Evolutionary conservation across 306 rosid species (phyloP).

Genomic region (Potentilla sterilis): DNA sequence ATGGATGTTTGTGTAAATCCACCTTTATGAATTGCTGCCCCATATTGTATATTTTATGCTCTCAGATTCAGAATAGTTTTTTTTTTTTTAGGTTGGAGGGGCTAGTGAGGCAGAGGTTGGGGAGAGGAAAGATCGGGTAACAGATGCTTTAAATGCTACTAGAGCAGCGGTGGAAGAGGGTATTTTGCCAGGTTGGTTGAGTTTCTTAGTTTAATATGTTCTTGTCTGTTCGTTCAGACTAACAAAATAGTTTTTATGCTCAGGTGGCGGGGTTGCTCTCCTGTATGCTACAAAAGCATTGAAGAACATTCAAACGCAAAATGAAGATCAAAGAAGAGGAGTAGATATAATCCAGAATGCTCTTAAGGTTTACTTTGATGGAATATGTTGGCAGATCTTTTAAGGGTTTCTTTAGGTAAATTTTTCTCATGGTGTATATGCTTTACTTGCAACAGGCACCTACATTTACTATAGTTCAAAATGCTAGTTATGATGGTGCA

Average conservation of each 20-base stretch:
- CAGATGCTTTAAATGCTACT: slow-evolving; percentile 93
- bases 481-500: slow-evolving; percentile 89
- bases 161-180: slow-evolving; percentile 98
- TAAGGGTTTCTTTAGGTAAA: slow-evolving; percentile 8
- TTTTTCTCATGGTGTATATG: slow-evolving; percentile 28
- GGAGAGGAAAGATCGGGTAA: slow-evolving; percentile 95
- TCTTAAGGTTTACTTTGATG: slow-evolving; percentile 57
- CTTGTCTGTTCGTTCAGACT: slow-evolving; percentile 10
- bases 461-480: slow-evolving; percentile 60
- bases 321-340: slow-evolving; percentile 85
- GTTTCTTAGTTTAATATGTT: slow-evolving; percentile 4
- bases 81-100: slow-evolving; percentile 69
- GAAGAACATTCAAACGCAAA: slow-evolving; percentile 60
- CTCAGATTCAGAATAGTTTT: background rate
- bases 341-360: slow-evolving; percentile 78
- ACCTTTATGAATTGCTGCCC: slow-evolving; percentile 18
- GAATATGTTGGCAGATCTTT: slow-evolving; percentile 9
- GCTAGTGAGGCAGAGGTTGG: slow-evolving; percentile 89
- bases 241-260: slow-evolving; percentile 13
- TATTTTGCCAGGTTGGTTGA: slow-evolving; percentile 72
- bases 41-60: slow-evolving; percentile 2
- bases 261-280: slow-evolving; percentile 98
- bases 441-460: slow-evolving; percentile 59
- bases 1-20: background rate
- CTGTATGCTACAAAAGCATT: slow-evolving; percentile 73